Base-by-base conservation (phyloP, 2,329 filamentous ascomycete genomes). In the Metarhizium anisopliae region DNA sequence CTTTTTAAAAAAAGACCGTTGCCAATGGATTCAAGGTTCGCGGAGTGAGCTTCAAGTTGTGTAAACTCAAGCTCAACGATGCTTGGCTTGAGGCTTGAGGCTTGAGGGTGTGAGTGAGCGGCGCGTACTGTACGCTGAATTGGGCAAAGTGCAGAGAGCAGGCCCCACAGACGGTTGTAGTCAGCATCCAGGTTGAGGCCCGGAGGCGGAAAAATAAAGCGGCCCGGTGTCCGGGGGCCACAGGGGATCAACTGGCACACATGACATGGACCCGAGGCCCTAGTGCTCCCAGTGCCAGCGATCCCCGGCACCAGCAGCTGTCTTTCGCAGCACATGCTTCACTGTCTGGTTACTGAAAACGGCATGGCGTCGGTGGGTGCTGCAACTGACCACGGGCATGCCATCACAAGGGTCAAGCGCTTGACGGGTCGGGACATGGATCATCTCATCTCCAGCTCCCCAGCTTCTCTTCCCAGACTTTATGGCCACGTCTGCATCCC, bases 171-270 rank as follows among this genome's bases (percentile, higher is more conserved):
- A 25, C 3, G 25, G 25, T 25, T 25, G 25, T 25, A 25, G 25
- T 25, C 25, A 25, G 25, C 25, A 25, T 25, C 25, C 25, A 25
- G 25, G 25, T 4, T 25, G 25, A 0, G 25, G 25, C 4, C 40
- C 54, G 54, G 54, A 52, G 53, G 42, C 54, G 54, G 54, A 55
- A 55, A 47, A 55, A 55, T 47, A 42, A 51, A 40, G 54, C 50
- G 29, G 54, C 36, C 54, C 53, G 53, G 40, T 18, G 40, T 10
- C 11, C 30, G 47, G 7, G 25, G 42, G 20, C 16, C 16, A 36
- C 13, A 13, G 13, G 8, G 8, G 35, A 36, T 8, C 35, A 36
- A 13, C 8, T 36, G 35, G 35, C 13, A 36, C 13, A 25, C 25
- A 25, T 25, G 25, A 25, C 35, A 36, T 36, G 35, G 7, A 36